Base-by-base conservation (phyloP, 345 rosid species). In the Populus euphratica region DNA sequence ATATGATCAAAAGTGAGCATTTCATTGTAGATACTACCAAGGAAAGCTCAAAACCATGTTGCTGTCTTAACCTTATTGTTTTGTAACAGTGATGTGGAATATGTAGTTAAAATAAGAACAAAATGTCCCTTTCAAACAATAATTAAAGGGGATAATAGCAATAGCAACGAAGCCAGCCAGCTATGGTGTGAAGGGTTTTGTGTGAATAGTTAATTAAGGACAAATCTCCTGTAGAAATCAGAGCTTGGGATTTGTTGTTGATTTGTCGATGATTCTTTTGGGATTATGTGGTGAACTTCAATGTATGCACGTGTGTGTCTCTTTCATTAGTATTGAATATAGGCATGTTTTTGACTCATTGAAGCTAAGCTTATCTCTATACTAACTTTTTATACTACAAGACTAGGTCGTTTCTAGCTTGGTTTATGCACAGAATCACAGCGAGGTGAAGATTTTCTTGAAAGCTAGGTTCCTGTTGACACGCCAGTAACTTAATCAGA, bases 31-130 rank as follows among this genome's bases (percentile, higher is more conserved):
- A 47, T 47, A 47, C 44, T 59, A 35, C 38, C 71, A 47, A 66
- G 10, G 68, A 72, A 35, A 50, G 63, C 59, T 18, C 20, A 17
- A n/a, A 21, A 36, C 13, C 7, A 43, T 49, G 18, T 21, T 16
- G 23, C 54, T 76, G 73, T 69, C 79, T 29, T 20, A 0, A 44
- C 23, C 31, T 71, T 73, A 7, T 47, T 77, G 78, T 76, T 70
- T 69, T 64, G 18, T 29, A 7, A 59, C 49, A 41, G 16, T 59
- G 8, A 8, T 39, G n/a, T 2, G 49, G 61, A 21, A 70, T 49
- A 0, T 43, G 13, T 8, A 23, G 52, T 23, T 49, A 31, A 4
- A 44, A 25, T 29, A 50, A 31, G 62, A 35, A 56, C 25, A 56
- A 36, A 23, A 23, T 21, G 63, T 59, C 76, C 38, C 76, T 59